Evolutionary conservation across 2,329 filamentous ascomycete species (phyloP), one percentile per base, ranked within the genome.

Genomic region (Colletotrichum abscissum): DNA sequence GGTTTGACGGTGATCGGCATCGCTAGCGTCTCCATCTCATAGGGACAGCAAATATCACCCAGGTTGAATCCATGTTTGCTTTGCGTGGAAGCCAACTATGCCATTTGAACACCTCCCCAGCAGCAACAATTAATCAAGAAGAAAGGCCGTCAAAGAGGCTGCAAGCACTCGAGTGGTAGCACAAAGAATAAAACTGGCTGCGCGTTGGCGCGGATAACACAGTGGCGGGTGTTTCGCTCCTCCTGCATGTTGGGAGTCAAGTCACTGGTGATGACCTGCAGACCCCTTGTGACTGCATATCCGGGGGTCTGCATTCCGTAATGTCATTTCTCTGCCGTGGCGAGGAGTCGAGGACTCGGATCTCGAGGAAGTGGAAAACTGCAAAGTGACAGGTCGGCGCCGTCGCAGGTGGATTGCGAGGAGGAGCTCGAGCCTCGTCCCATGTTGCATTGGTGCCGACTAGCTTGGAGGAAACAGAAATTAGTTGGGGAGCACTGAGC

Each of bases 341-440:
- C 14, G 38, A 42, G 16, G 38, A 42, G 38, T 42, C 38, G 38
- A 42, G 52, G 69, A 58, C 54, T 64, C 46, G 49, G 46, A 55
- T 56, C 26, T 54, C 33, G 8, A 26, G 49, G 30, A 11, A 26
- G 14, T 59, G n/a, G 22, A 30, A 73, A 54, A n/a, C 54, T 60
- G 59, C 59, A 64, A 19, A 38, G 54, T 33, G 38, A 67, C 64
- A 55, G 60, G 54, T 22, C 33, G 33, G 33, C 28, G 22, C 64
- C 38, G 35, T 28, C 8, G 19, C 4, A 2, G 49, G 58, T 58
- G 69, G 66, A 54, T 69, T 72, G 38, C 30, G 57, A 49, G 69
- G 54, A 68, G 35, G 71, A 62, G 67, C 70, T 69, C 70, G 55
- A 64, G 70, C 70, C 70, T 70, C 67, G 65, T 69, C 54, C 42